These are phyloP conservation scores for Naematelia aurantialba DNA, from an alignment of 768 basidiomycete genomes.

Conservation along the genomic window DNA sequence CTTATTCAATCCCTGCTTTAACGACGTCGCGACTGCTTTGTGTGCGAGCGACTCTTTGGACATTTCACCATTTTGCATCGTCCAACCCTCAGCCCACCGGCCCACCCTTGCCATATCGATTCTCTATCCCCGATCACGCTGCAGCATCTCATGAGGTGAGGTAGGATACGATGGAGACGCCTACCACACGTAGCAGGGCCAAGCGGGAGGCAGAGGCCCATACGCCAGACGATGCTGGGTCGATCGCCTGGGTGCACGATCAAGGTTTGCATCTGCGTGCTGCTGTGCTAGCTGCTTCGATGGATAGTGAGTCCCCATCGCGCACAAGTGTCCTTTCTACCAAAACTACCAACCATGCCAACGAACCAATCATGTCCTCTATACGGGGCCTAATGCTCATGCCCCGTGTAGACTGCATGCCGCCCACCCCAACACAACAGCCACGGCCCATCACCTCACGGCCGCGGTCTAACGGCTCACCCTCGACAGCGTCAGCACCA, in stretches of 20 bases:
- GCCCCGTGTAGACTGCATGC: slow-evolving; percentile 11
- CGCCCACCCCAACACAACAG: slow-evolving; percentile 28
- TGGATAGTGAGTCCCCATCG: slow-evolving; percentile 23
- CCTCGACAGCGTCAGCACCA: slow-evolving; percentile 6
- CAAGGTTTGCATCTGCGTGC: slow-evolving; percentile 16
- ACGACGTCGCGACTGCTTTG: no score
- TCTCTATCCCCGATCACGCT: no score
- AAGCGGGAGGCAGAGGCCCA: slow-evolving; percentile 28
- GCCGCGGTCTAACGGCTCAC: slow-evolving; percentile 5
- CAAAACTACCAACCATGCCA: no score
- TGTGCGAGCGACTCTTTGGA: no score
- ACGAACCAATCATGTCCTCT: no score
- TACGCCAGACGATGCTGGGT: slow-evolving; percentile 20
- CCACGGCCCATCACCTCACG: slow-evolving; percentile 22
- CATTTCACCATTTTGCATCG: no score
- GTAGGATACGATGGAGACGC: slow-evolving; percentile 27
- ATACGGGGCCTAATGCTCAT: slow-evolving; percentile 3
- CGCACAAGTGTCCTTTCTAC: not conserved
- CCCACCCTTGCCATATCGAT: no score
- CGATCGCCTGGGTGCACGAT: slow-evolving; percentile 31
- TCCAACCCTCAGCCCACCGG: no score
- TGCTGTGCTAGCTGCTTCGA: slow-evolving; percentile 21
- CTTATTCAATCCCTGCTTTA: no score
- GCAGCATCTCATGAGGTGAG: not conserved
- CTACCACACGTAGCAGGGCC: slow-evolving; percentile 31